These are phyloP conservation scores for Cladosporium sp. DNA, from an alignment of 2,329 filamentous ascomycete species.

Conservation along the genomic window DNA sequence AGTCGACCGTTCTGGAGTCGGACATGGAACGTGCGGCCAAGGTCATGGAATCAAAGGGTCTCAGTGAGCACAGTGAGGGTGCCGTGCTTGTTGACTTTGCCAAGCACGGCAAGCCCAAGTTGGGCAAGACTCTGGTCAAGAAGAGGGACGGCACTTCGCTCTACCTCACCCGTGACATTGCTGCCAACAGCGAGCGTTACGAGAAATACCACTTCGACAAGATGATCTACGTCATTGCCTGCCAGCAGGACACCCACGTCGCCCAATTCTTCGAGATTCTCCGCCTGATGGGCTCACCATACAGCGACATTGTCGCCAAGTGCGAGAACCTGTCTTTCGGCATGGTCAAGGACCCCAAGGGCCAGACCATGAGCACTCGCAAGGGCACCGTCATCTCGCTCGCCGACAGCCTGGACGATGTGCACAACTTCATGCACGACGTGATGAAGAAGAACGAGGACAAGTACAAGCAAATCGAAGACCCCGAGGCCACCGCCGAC, in stretches of 20 bases:
- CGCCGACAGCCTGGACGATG: slow-evolving; percentile 56
- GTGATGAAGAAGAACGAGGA: slow-evolving; percentile 88
- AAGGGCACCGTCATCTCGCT: slow-evolving; percentile 56
- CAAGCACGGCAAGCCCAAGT: slow-evolving; percentile 67
- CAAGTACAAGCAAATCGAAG: slow-evolving; percentile 87
- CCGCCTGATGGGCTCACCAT: slow-evolving; percentile 61
- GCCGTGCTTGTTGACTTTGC: slow-evolving; percentile 69
- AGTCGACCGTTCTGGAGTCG: slow-evolving; percentile 66
- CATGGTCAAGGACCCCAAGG: slow-evolving; percentile 55
- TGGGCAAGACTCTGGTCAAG: slow-evolving; percentile 67
- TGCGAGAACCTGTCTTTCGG: slow-evolving; percentile 68
- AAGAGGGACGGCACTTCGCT: slow-evolving; percentile 68
- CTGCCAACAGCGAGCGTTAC: slow-evolving; percentile 64
- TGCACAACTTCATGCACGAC: slow-evolving; percentile 95
- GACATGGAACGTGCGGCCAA: slow-evolving; percentile 64
- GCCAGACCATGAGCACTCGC: slow-evolving; percentile 63
- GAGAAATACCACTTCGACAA: slow-evolving; percentile 65
- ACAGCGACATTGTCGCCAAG: slow-evolving; percentile 56
- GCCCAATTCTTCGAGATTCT: slow-evolving; percentile 67
- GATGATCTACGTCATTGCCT: slow-evolving; percentile 69
- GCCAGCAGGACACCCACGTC: slow-evolving; percentile 65
- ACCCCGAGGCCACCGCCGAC: slow-evolving; percentile 81
- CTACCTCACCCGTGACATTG: slow-evolving; percentile 71
- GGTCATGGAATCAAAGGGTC: slow-evolving; percentile 59
- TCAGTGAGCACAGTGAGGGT: slow-evolving; percentile 66